Evolutionary conservation across 306 rosid species (phyloP).

Genomic region (Quercus agrifolia): DNA sequence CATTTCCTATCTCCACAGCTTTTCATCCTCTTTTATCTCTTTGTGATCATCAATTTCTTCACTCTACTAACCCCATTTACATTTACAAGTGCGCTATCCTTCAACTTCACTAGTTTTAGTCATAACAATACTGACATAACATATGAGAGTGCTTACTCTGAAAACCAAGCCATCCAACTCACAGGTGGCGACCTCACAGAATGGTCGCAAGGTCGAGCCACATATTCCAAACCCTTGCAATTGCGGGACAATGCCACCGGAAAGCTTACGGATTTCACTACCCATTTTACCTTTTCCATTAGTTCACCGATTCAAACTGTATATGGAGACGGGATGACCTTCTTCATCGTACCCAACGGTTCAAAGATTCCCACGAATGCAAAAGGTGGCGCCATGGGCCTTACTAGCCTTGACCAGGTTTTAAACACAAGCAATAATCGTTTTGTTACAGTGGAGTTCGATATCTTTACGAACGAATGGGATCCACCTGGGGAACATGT

Average conservation of each 20-base stretch:
- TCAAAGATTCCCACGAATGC: constrained; percentile 7
- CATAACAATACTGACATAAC: background rate
- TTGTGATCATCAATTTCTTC: too few species aligned
- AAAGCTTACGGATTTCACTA: constrained; percentile 36
- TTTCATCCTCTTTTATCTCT: too few species aligned
- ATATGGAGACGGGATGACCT: constrained; percentile 45
- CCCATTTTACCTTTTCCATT: constrained; percentile 40
- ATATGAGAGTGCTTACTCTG: background rate
- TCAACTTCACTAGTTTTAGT: constrained; percentile 17
- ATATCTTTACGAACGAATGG: constrained; percentile 8
- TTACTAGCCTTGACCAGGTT: constrained; percentile 12
- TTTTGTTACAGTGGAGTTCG: constrained; percentile 58
- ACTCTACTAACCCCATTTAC: too few species aligned
- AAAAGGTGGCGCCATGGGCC: constrained; percentile 47
- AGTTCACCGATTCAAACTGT: background rate
- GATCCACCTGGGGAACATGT: constrained; percentile 22
- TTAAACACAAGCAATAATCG: constrained; percentile 7
- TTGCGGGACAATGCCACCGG: constrained; percentile 40
- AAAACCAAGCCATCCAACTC: constrained; percentile 18
- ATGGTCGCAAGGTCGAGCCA: constrained; percentile 33
- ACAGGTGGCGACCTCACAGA: background rate
- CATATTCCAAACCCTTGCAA: constrained; percentile 21
- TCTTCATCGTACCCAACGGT: constrained; percentile 38
- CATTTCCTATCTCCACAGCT: too few species aligned
- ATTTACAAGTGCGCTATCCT: background rate